These are phyloP conservation scores for Zoysia matrella DNA, from an alignment of 202 grass and related monocot species.

Conservation along the genomic window DNA sequence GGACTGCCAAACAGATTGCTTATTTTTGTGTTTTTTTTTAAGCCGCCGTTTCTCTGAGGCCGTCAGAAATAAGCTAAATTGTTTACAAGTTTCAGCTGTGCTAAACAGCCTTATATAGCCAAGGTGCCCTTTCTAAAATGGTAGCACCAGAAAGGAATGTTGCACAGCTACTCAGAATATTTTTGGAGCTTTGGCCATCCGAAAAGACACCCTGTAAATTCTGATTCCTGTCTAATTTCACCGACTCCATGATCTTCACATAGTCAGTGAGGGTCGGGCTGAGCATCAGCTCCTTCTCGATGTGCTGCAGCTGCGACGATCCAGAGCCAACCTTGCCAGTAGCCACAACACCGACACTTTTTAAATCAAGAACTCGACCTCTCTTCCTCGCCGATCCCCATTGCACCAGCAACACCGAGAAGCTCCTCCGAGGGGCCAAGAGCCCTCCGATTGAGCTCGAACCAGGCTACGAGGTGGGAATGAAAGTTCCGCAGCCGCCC, in stretches of 20 bases:
- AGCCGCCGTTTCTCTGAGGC: no score
- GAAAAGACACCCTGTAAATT: conserved; percentile 37
- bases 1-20: no score
- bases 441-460: conserved; percentile 17
- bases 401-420: conserved; percentile 36
- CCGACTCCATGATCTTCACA: conserved; percentile 97
- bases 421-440: conserved; percentile 29
- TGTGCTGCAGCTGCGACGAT: conserved; percentile 44
- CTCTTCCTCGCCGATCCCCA: conserved; percentile 46
- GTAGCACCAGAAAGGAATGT: conserved; percentile 57
- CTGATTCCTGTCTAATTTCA: conserved; percentile 70
- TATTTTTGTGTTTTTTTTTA: no score
- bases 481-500: conserved; percentile 36
- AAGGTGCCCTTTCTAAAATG: conserved; percentile 29
- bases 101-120: no score
- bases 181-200: conserved; percentile 43
- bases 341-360: conserved; percentile 27
- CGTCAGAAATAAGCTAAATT: no score
- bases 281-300: conserved; percentile 88
- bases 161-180: conserved; percentile 66
- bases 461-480: conserved; percentile 37
- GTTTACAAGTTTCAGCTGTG: no score
- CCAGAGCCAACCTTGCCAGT: conserved; percentile 36
- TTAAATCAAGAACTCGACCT: conserved; percentile 43
- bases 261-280: conserved; percentile 85